Evolutionary conservation across 371 early-diverging fungal species (phyloP).

Genomic region (Blyttiomyces sp.): DNA sequence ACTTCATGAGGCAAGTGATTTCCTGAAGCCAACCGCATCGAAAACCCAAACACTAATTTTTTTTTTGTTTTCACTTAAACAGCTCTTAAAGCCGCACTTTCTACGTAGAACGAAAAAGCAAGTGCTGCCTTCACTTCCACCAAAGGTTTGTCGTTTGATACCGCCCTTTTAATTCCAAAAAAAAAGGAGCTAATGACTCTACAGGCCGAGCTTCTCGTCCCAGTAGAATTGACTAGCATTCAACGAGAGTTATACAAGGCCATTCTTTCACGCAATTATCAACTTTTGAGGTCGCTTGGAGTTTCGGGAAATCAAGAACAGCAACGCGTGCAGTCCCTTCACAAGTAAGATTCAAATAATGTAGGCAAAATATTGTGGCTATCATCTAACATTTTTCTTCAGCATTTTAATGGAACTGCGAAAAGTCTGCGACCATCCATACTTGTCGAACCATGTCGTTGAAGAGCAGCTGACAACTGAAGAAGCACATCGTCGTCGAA

Average conservation of each 20-base stretch:
- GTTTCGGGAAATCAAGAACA: constrained; percentile 13
- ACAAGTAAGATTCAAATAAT: constrained; percentile 17
- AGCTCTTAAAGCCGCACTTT: constrained; percentile 75
- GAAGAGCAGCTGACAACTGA: constrained; percentile 32
- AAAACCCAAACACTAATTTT: not conserved
- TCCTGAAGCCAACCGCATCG: too few relatives aligned
- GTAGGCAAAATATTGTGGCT: not conserved
- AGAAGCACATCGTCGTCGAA: constrained; percentile 51
- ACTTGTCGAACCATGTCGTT: constrained; percentile 26
- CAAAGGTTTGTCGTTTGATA: constrained; percentile 60
- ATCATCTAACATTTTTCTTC: constrained; percentile 6
- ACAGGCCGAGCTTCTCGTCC: constrained; percentile 76
- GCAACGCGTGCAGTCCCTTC: constrained; percentile 18
- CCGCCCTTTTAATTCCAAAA: not conserved
- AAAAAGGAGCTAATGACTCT: constrained; percentile 5
- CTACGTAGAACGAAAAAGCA: constrained; percentile 87
- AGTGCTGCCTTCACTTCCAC: constrained; percentile 81
- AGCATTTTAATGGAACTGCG: constrained; percentile 65
- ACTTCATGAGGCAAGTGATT: constrained; percentile 26
- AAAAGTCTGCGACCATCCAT: constrained; percentile 60
- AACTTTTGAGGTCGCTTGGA: constrained; percentile 41
- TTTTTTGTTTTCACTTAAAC: not conserved
- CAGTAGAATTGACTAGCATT: constrained; percentile 69
- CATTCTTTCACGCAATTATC: constrained; percentile 58
- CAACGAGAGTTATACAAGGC: constrained; percentile 81